These are phyloP conservation scores for Nemania serpens DNA, from an alignment of 2,329 filamentous ascomycete genomes.

Conservation along the genomic window DNA sequence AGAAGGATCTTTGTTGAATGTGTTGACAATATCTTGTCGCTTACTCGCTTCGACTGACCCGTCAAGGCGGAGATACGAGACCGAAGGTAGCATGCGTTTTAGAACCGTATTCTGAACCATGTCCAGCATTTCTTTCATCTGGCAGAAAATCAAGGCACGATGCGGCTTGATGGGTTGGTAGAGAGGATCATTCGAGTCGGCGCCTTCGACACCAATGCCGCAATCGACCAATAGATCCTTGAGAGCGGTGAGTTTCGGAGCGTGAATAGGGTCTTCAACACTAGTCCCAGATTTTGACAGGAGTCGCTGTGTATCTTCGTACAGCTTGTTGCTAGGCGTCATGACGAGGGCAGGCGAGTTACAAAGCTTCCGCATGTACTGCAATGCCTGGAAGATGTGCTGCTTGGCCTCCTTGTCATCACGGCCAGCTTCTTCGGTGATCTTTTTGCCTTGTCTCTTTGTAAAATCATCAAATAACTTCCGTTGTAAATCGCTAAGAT, in stretches of 20 bases:
- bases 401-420: conserved; percentile 93
- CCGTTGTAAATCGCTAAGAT: conserved; percentile 91
- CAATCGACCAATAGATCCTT: conserved; percentile 97
- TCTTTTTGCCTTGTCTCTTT: conserved; percentile 87
- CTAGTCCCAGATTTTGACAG: conserved; percentile 79
- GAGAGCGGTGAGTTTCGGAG: conserved; percentile 88
- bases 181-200: conserved; percentile 62
- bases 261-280: conserved; percentile 83
- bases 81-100: conserved; percentile 85
- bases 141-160: conserved; percentile 94
- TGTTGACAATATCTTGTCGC: conserved; percentile 97
- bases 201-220: conserved; percentile 81
- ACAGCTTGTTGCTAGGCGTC: conserved; percentile 90
- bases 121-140: conserved; percentile 99
- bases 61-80: conserved; percentile 93
- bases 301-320: conserved; percentile 82
- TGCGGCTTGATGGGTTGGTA: conserved; percentile 92
- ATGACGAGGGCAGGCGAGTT: conserved; percentile 96
- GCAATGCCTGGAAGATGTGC: conserved; percentile 97
- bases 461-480: conserved; percentile 96
- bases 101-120: conserved; percentile 96
- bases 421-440: conserved; percentile 80
- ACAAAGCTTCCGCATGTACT: conserved; percentile 99
- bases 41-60: conserved; percentile 90
- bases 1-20: conserved; percentile 96